Percentiles rank a stretch among this genome's conserved stretches.
These are phyloP conservation scores for Aspergillus calidoustus DNA, from an alignment of 2,329 filamentous ascomycete genomes.

Conservation along the genomic window DNA sequence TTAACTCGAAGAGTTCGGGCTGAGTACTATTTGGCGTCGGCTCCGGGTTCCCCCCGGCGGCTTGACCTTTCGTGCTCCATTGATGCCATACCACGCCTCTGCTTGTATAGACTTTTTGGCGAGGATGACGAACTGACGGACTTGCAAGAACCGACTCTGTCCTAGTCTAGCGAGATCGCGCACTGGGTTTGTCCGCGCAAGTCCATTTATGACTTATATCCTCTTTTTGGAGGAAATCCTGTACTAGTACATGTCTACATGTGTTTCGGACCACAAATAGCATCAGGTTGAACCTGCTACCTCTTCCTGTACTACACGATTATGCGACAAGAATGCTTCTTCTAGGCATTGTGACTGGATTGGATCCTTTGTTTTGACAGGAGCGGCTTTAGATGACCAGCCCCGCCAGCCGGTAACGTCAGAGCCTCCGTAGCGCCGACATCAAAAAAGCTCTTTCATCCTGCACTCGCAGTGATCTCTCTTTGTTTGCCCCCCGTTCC, in stretches of 20 bases:
- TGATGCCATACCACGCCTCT: constrained; percentile 3
- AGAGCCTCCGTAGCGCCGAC: constrained; percentile 28
- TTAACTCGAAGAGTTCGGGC: constrained; percentile 75
- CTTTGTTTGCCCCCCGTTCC: constrained; percentile 7
- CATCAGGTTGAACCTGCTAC: constrained; percentile 15
- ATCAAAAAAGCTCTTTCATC: constrained; percentile 21
- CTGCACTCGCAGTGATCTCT: constrained; percentile 15
- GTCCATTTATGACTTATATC: constrained; percentile 4
- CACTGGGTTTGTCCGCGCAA: neutral
- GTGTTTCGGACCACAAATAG: constrained; percentile 18
- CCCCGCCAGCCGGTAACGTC: constrained; percentile 33
- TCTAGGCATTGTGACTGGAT: neutral
- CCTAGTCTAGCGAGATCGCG: neutral
- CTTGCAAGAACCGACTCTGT: constrained; percentile 1
- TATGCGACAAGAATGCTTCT: neutral
- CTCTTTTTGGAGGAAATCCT: constrained; percentile 14
- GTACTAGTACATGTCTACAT: constrained; percentile 28
- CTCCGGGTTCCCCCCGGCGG: constrained; percentile 15
- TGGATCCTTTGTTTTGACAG: constrained; percentile 13
- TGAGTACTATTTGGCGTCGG: constrained; percentile 14
- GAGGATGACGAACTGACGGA: constrained; percentile 6
- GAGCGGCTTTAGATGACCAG: constrained; percentile 13
- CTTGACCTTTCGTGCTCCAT: constrained; percentile 6
- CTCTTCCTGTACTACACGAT: neutral
- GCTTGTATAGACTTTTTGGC: constrained; percentile 16